Percentiles rank a stretch among this genome's conserved stretches.
Conservation (phyloP, 1,139 yeast genomes). For the Meyerozyma smithsonii region DNA sequence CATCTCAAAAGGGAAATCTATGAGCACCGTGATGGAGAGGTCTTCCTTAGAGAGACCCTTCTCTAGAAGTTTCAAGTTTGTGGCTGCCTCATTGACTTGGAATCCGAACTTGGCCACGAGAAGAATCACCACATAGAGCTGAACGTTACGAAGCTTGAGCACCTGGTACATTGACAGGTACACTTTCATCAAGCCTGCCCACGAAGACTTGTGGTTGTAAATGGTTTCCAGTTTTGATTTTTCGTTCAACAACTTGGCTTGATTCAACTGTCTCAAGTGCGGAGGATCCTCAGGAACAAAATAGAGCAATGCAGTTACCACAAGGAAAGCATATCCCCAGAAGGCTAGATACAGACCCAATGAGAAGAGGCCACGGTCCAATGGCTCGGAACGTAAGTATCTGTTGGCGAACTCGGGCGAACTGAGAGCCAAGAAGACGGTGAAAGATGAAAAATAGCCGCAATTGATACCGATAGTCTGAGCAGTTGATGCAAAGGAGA, state of each 20-base stretch:
- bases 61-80: conserved; percentile 86
- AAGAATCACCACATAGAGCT: conserved; percentile 68
- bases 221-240: conserved; percentile 20
- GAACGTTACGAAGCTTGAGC: conserved; percentile 70
- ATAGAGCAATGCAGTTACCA: conserved; percentile 60
- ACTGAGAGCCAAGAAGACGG: conserved; percentile 84
- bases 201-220: conserved; percentile 18
- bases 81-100: conserved; percentile 94
- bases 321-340: conserved; percentile 71
- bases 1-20: conserved; percentile 95
- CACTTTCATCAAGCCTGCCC: conserved; percentile 40
- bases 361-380: conserved; percentile 61
- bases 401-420: conserved; percentile 91
- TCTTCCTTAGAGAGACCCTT: conserved; percentile 93
- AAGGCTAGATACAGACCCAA: conserved; percentile 70
- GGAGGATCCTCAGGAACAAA: conserved; percentile 66
- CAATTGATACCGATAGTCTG: conserved; percentile 93
- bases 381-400: conserved; percentile 61
- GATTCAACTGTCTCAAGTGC: conserved; percentile 40
- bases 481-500: conserved; percentile 95
- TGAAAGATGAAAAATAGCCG: conserved; percentile 88
- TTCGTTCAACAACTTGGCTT: conserved; percentile 32
- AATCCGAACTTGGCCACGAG: conserved; percentile 84
- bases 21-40: conserved; percentile 83
- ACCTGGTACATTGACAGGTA: conserved; percentile 77